Evolutionary conservation across 352 stramenopile genomes (phyloP).

Genomic region (Discostella stelligera): DNA sequence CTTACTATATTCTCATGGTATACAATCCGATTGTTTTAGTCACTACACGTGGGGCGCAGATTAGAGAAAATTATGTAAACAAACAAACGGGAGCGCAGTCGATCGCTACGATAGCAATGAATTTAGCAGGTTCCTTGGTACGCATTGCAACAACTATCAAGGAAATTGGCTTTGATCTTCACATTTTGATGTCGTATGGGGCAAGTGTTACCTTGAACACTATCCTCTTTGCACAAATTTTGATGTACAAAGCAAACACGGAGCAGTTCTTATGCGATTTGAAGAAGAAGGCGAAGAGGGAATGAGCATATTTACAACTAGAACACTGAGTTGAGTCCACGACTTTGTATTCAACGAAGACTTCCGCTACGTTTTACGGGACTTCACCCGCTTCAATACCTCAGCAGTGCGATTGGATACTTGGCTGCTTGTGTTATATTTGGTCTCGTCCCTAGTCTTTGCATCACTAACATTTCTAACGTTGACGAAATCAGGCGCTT

Average conservation of each 20-base stretch:
- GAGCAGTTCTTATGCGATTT: conserved; percentile 39
- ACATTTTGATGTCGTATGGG: conserved; percentile 58
- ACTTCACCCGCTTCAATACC: conserved; percentile 7
- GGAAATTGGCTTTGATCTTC: conserved; percentile 70
- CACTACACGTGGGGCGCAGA: conserved; percentile 61
- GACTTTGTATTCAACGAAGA: not conserved
- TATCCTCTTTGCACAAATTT: conserved; percentile 64
- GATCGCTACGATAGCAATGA: conserved; percentile 63
- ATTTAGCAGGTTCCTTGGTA: conserved; percentile 59
- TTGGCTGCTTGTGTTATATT: not conserved
- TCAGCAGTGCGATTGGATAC: conserved; percentile 5
- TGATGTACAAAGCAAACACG: conserved; percentile 71
- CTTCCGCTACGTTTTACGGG: conserved; percentile 1
- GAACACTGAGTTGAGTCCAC: not conserved
- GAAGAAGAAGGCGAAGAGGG: conserved; percentile 49
- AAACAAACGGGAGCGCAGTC: conserved; percentile 76
- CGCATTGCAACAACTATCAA: conserved; percentile 72
- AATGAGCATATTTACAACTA: conserved; percentile 9
- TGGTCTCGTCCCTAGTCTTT: not conserved
- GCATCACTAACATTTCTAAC: not conserved
- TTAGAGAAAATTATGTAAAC: conserved; percentile 53
- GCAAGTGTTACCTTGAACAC: conserved; percentile 56
- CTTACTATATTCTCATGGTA: conserved; percentile 62
- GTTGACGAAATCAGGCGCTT: not conserved
- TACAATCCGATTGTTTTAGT: conserved; percentile 62